phyloP scores from a whole-genome alignment of 805 yeast species.

The Jamesozyma piceae region DNA sequence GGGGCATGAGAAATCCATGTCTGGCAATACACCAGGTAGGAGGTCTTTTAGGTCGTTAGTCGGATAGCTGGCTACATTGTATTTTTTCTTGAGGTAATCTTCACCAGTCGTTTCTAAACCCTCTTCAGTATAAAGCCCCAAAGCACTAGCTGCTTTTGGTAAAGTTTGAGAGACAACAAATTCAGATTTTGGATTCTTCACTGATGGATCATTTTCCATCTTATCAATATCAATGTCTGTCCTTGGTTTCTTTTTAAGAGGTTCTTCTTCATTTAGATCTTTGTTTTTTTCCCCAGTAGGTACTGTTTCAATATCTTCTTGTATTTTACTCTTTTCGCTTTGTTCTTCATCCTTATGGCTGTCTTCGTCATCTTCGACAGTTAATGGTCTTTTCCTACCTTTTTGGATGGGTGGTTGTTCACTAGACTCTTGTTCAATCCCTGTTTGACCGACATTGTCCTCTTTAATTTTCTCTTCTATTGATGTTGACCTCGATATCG shows the following conservation, averaged over 20 bases:
- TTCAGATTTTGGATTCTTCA: constrained; percentile 66
- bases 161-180: constrained; percentile 62
- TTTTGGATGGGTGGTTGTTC: neutral
- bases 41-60: constrained; percentile 60
- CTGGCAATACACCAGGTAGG: constrained; percentile 84
- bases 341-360: neutral
- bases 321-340: constrained; percentile 2
- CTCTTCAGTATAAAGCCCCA: constrained; percentile 59
- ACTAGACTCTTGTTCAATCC: neutral
- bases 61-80: constrained; percentile 89
- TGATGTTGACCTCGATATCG: neutral
- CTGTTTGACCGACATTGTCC: neutral
- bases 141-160: constrained; percentile 52
- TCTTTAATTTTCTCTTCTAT: neutral
- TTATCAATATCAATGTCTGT: constrained; percentile 12
- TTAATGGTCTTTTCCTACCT: neutral
- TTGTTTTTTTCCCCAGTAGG: neutral
- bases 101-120: constrained; percentile 60
- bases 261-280: neutral
- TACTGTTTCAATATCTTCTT: constrained; percentile 1
- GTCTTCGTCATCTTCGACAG: neutral
- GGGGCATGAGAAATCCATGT: constrained; percentile 71
- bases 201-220: constrained; percentile 47
- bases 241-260: constrained; percentile 14
- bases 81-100: constrained; percentile 64